These are phyloP conservation scores for Fusarium humuli DNA, from an alignment of 2,329 filamentous ascomycete genomes.

Conservation along the genomic window DNA sequence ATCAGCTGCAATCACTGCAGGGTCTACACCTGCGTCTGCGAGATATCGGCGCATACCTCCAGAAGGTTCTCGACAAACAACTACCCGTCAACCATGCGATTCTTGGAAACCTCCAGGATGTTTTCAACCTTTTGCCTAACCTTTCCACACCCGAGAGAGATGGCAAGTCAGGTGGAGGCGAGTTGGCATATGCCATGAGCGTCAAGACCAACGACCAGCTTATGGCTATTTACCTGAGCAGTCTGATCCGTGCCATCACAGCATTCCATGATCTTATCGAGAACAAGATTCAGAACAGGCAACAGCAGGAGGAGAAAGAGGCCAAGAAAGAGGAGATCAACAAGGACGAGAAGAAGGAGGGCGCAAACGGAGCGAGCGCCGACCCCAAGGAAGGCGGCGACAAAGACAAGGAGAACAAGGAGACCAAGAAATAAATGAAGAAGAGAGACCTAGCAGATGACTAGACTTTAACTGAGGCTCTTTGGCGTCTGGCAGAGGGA, in stretches of 20 bases:
- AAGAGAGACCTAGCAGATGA: constrained; percentile 25
- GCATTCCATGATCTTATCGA: constrained; percentile 99
- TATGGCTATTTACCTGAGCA: constrained; percentile 97
- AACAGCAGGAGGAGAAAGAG: constrained; percentile 96
- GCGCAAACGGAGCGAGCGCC: constrained; percentile 54
- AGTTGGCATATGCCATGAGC: constrained; percentile 96
- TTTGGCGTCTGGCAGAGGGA: constrained; percentile 43
- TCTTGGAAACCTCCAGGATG: constrained; percentile 96
- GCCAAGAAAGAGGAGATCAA: constrained; percentile 79
- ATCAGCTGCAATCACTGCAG: constrained; percentile 96
- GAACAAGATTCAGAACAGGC: constrained; percentile 99
- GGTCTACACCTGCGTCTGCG: constrained; percentile 93
- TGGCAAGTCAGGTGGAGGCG: constrained; percentile 75
- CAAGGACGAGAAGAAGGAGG: constrained; percentile 70
- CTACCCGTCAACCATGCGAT: constrained; percentile 98
- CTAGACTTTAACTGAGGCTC: constrained; percentile 36
- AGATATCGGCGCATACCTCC: constrained; percentile 94
- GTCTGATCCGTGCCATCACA: constrained; percentile 92
- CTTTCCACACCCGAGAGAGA: constrained; percentile 84
- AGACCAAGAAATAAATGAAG: constrained; percentile 57
- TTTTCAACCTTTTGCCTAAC: constrained; percentile 98
- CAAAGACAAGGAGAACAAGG: constrained; percentile 69
- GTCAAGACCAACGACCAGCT: constrained; percentile 99
- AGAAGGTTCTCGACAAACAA: constrained; percentile 93
- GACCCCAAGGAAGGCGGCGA: constrained; percentile 63